Conservation (phyloP, 768 basidiomycete species). For the Hygrocybe coccinea region DNA sequence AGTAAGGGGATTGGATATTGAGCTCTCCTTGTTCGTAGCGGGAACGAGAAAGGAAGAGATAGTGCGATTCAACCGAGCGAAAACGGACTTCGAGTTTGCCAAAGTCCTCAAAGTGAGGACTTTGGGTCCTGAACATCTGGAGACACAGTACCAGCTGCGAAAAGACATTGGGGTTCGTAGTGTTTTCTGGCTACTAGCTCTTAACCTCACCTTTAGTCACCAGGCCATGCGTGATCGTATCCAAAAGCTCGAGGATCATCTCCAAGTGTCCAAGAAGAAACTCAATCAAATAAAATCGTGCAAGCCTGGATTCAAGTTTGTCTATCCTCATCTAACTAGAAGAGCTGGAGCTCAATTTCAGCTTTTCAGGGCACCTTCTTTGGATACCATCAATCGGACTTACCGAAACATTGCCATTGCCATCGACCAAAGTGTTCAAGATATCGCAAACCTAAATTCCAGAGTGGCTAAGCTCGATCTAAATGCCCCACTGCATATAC, state of each 20-base stretch:
- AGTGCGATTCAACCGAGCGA: slow-evolving; percentile 70
- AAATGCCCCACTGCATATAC: slow-evolving; percentile 15
- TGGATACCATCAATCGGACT: slow-evolving; percentile 81
- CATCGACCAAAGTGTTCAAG: slow-evolving; percentile 55
- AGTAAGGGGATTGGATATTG: background rate
- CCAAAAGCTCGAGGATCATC: slow-evolving; percentile 72
- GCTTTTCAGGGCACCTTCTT: slow-evolving; percentile 62
- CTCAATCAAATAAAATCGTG: slow-evolving; percentile 58
- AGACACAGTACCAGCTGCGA: slow-evolving; percentile 73
- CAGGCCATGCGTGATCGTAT: slow-evolving; percentile 70
- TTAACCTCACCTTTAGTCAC: slow-evolving; percentile 1
- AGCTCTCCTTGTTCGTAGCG: slow-evolving; percentile 40
- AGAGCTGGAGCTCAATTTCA: background rate
- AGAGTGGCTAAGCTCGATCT: slow-evolving; percentile 52
- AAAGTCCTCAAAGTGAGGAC: slow-evolving; percentile 68
- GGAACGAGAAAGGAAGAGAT: slow-evolving; percentile 82
- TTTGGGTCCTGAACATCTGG: slow-evolving; percentile 85
- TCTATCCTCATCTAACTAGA: slow-evolving; percentile 5
- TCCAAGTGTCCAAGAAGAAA: slow-evolving; percentile 66
- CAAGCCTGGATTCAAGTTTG: slow-evolving; percentile 59
- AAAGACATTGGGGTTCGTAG: slow-evolving; percentile 61
- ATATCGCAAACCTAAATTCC: slow-evolving; percentile 47
- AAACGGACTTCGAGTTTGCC: slow-evolving; percentile 72
- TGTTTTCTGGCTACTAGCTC: background rate
- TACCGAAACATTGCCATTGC: slow-evolving; percentile 80